These are phyloP conservation scores for Alternaria metachromatica DNA, from an alignment of 2,329 filamentous ascomycete species.

Conservation along the genomic window DNA sequence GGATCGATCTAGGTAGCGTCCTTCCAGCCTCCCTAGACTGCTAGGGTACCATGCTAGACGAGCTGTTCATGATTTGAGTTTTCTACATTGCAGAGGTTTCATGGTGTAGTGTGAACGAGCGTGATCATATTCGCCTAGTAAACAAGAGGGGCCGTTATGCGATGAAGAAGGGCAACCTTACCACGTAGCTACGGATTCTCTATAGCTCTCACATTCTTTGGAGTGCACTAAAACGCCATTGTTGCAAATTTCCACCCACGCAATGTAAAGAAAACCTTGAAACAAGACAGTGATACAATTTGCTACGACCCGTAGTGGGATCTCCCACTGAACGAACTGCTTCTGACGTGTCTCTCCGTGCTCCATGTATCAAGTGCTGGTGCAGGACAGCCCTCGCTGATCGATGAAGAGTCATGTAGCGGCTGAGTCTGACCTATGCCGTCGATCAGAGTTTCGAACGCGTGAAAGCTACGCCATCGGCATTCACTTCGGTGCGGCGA, in stretches of 20 bases:
- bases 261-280: constrained; percentile 5
- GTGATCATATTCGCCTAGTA: constrained; percentile 10
- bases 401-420: constrained; percentile 6
- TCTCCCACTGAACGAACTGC: background rate
- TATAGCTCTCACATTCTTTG: constrained; percentile 11
- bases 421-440: constrained; percentile 4
- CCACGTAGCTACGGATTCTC: constrained; percentile 14
- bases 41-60: background rate
- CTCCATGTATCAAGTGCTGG: background rate
- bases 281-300: background rate
- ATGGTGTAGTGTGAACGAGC: background rate
- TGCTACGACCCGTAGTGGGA: background rate
- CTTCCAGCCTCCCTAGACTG: constrained; percentile 6
- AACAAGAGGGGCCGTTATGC: constrained; percentile 7
- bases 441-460: constrained; percentile 11
- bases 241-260: constrained; percentile 22
- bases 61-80: background rate
- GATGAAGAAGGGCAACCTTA: constrained; percentile 16
- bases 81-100: background rate
- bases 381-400: background rate
- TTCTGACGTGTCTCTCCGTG: background rate
- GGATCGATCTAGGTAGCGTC: constrained; percentile 15
- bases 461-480: constrained; percentile 2
- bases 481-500: constrained; percentile 55
- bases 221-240: constrained; percentile 21